A percentile compares a stretch with the other conserved stretches of the same genome.
Conservation (phyloP, 768 basidiomycete genomes). For the Russula dissimulans region DNA sequence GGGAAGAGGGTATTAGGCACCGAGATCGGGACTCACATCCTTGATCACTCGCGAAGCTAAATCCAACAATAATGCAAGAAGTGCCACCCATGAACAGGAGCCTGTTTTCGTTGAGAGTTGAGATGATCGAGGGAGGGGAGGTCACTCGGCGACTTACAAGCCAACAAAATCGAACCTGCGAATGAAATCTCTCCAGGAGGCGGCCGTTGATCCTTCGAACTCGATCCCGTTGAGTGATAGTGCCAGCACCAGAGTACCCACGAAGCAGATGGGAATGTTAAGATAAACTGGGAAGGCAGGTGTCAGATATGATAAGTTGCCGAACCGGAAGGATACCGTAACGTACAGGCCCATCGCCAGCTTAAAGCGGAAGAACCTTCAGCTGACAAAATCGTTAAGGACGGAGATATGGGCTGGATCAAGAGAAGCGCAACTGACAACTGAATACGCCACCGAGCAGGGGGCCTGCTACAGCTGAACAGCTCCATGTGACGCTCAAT, state of each 20-base stretch:
- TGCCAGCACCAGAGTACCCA: slow-evolving; percentile 48
- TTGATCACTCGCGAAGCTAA: slow-evolving; percentile 59
- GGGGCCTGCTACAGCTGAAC: slow-evolving; percentile 77
- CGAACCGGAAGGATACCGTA: slow-evolving; percentile 10
- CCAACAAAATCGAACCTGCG: slow-evolving; percentile 68
- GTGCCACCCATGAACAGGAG: slow-evolving; percentile 68
- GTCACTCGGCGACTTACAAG: slow-evolving; percentile 42
- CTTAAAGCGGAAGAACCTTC: slow-evolving; percentile 29
- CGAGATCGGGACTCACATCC: slow-evolving; percentile 57
- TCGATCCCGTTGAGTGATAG: slow-evolving; percentile 52
- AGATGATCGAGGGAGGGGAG: slow-evolving; percentile 17
- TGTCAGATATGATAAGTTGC: slow-evolving; percentile 16
- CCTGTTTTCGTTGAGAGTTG: slow-evolving; percentile 31
- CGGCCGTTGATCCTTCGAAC: slow-evolving; percentile 35
- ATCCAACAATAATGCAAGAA: slow-evolving; percentile 65
- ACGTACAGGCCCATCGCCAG: slow-evolving; percentile 86
- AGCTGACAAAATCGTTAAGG: slow-evolving; percentile 8
- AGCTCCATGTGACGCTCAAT: slow-evolving; percentile 77
- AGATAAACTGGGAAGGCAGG: slow-evolving; percentile 53
- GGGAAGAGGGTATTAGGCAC: background rate
- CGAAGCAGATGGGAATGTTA: slow-evolving; percentile 66
- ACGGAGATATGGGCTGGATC: background rate
- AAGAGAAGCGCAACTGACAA: slow-evolving; percentile 34
- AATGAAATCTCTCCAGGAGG: slow-evolving; percentile 48
- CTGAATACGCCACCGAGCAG: slow-evolving; percentile 79